Evolutionary conservation across 257 asterid species (phyloP).

Genomic region (Avicennia marina): DNA sequence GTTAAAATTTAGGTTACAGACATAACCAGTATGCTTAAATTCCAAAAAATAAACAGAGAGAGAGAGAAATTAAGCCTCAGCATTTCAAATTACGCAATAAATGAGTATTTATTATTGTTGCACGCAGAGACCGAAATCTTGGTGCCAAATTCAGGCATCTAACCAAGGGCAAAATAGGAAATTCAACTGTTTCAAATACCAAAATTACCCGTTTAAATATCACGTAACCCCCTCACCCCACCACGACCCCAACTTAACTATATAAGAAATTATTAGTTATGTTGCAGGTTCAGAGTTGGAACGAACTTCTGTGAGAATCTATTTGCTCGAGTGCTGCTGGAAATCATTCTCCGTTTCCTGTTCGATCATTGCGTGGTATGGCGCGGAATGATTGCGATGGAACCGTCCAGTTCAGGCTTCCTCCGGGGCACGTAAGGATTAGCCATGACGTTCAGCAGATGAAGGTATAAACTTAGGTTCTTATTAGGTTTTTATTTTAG

Average conservation of each 20-base stretch:
- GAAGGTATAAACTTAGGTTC: conserved; percentile 13
- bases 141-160: conserved; percentile 11
- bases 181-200: conserved; percentile 11
- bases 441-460: not conserved
- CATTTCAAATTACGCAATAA: too few species aligned
- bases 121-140: not conserved
- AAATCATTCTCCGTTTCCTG: conserved; percentile 9
- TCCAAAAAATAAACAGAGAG: not conserved
- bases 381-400: conserved; percentile 34
- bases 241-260: conserved; percentile 6
- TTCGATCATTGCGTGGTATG: conserved; percentile 26
- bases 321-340: conserved; percentile 16
- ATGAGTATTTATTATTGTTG: not conserved
- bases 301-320: conserved; percentile 16
- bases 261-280: conserved; percentile 33
- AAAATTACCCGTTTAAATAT: conserved; percentile 20
- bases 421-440: not conserved
- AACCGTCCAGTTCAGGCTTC: conserved; percentile 6
- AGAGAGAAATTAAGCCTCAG: too few species aligned
- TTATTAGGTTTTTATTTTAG: too few species aligned
- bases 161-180: conserved; percentile 13
- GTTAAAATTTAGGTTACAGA: too few species aligned
- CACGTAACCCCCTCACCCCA: conserved; percentile 16
- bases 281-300: conserved; percentile 68
- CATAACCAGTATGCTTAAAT: too few species aligned